Evolutionary conservation across 208 protist species (phyloP).

Genomic region (Trypanosoma melophagium): DNA sequence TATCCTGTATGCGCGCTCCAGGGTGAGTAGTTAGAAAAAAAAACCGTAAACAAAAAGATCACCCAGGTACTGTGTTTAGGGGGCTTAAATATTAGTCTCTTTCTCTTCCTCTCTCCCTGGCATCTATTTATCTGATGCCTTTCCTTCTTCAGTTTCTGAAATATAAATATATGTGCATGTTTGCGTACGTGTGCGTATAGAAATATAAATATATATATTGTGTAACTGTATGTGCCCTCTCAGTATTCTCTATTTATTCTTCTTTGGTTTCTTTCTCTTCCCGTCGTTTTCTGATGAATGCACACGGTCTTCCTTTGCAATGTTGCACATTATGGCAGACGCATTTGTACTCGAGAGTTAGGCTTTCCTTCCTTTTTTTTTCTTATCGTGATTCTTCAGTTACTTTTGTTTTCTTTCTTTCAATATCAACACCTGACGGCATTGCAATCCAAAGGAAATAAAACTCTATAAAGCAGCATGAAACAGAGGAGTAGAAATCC

Average conservation of each 20-base stretch:
- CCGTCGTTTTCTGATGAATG: background rate
- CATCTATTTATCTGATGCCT: background rate
- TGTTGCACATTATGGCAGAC: too few relatives aligned
- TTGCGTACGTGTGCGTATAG: background rate
- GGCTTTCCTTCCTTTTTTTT: background rate
- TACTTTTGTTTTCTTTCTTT: background rate
- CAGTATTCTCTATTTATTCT: background rate
- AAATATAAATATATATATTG: background rate
- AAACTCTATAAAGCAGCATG: too few relatives aligned
- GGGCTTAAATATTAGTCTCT: conserved; percentile 1
- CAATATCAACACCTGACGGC: background rate
- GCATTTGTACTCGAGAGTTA: too few relatives aligned
- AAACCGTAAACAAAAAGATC: too few relatives aligned
- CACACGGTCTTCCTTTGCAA: too few relatives aligned
- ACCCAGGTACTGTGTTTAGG: background rate
- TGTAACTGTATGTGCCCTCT: background rate
- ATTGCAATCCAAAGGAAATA: too few relatives aligned
- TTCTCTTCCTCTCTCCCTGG: background rate
- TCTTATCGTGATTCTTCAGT: background rate
- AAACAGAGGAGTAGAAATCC: too few relatives aligned
- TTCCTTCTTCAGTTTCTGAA: too few relatives aligned
- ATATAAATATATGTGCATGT: background rate
- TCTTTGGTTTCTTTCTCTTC: background rate
- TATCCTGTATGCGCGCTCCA: too few relatives aligned
- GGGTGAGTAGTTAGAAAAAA: too few relatives aligned